Evolutionary conservation across 2,329 filamentous ascomycete genomes (phyloP), one percentile per base, ranked within the genome.

Genomic region (Colletotrichum sidae): DNA sequence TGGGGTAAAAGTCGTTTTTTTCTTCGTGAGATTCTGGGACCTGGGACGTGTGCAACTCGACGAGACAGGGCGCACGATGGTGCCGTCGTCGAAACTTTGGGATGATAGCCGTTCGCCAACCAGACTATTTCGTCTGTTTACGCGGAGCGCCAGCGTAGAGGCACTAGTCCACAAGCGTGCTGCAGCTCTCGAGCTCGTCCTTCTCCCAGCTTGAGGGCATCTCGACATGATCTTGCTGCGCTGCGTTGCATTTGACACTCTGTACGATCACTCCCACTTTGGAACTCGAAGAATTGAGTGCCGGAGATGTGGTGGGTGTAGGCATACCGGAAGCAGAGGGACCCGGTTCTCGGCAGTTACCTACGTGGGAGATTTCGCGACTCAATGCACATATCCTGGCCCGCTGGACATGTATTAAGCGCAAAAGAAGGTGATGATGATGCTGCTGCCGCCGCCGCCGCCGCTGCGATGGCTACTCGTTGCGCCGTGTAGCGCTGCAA

Each of bases 31-130:
- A 38, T 46, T 55, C 41, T 25, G 52, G 58, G 58, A 56, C 47
- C 49, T 65, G 58, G 63, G 58, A 57, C 63, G 58, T 62, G 58
- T 66, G 46, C 58, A 46, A 66, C 45, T 62, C 50, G 34, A 52
- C 41, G 62, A 46, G 46, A 25, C 46, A 65, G 62, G 62, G 34
- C 62, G 41, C 52, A 62, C 34, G 58, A 65, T 41, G 62, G 62
- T 57, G 58, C 47, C 11, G 47, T 63, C 58, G 37, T 63, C 42
- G 47, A 63, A 62, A 66, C 33, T 47, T 62, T 66, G 58, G 63
- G 63, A 66, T 56, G 63, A 66, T 63, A 54, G 63, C 35, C 17
- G 58, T 66, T 56, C 58, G 47, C 41, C 25, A 44, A 44, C 35
- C 38, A 12, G 37, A 53, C 47, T 49, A 56, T 49, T 25, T 52